Base-by-base conservation (phyloP, 2,329 filamentous ascomycete genomes). In the Podosphaera xanthii region DNA sequence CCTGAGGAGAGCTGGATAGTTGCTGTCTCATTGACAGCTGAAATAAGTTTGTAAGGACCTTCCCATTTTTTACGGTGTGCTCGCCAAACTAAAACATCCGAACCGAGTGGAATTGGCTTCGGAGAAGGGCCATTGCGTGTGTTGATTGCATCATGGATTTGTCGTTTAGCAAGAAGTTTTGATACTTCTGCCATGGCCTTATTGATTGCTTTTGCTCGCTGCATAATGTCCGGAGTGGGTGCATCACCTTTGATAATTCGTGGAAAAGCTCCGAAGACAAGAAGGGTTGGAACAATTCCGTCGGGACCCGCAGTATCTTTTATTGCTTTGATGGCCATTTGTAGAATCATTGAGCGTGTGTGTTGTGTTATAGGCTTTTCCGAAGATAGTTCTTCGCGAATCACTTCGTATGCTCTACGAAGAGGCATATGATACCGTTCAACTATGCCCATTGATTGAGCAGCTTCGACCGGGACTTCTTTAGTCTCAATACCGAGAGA, bases 181-280 rank as follows among this genome's bases (percentile, higher is more conserved):
- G 48, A n/a, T n/a, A 62, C 38, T 50, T 62, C 59, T 9, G 46
- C 54, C 52, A 60, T 61, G 12, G 58, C 59, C 31, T 61, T 62
- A 33, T 59, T 58, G 9, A 60, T 36, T 8, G 60, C 52, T 8
- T 34, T 48, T 42, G 60, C 52, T 31, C 59, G 5, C 35, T 59
- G 52, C 6, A 8, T 42, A 35, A 58, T 49, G 1, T 44, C 40
- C n/a, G 50, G 38, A 8, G 40, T 30, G 8, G 33, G 49, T 49
- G 40, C 5, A 34, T 52, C 48, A 12, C 22, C 22, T 52, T 40
- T 42, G 2, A 30, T 14, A 4, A 59, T 59, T 4, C 48, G 9
- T 3, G 58, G 58, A 46, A 44, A 57, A 9, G 54, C 54, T 8
- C 54, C 54, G 12, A 57, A 57, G 2, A 57, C 54, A 2, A 40